Conservation (phyloP, 2,329 filamentous ascomycete genomes). For the Botrytis sinoallii region DNA sequence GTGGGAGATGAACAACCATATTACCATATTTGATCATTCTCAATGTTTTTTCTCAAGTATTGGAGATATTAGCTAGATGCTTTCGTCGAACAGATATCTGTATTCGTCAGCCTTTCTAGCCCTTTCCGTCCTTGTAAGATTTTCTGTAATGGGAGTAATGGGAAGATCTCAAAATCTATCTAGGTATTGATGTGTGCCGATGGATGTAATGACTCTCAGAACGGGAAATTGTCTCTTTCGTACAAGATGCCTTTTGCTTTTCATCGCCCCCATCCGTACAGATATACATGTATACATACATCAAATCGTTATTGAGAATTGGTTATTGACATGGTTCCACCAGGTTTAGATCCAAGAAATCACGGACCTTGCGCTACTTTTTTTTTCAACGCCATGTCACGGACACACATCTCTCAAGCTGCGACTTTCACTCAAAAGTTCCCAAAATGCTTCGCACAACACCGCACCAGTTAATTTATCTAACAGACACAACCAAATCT, state of each 20-base stretch:
- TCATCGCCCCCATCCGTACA: not conserved
- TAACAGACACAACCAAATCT: not conserved
- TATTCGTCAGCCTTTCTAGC: not conserved
- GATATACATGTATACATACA: not conserved
- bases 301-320: not conserved
- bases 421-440: not conserved
- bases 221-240: not conserved
- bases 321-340: not conserved
- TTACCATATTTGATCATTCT: not conserved
- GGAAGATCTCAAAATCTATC: not conserved
- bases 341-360: not conserved
- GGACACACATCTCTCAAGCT: slow-evolving; percentile 1
- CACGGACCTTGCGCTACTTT: slow-evolving; percentile 22
- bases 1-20: not conserved
- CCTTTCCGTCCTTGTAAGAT: not conserved
- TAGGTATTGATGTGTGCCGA: not conserved
- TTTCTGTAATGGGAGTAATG: not conserved
- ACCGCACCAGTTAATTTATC: not conserved
- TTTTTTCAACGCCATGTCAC: slow-evolving; percentile 17
- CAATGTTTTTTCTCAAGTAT: not conserved
- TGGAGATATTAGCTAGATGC: not conserved
- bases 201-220: not conserved
- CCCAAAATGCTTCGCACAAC: slow-evolving; percentile 8
- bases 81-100: not conserved
- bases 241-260: not conserved